Percentiles rank a stretch among this genome's conserved stretches.
phyloP scores from a whole-genome alignment of 2,329 filamentous ascomycete genomes.

The Gyromitra esculenta region DNA sequence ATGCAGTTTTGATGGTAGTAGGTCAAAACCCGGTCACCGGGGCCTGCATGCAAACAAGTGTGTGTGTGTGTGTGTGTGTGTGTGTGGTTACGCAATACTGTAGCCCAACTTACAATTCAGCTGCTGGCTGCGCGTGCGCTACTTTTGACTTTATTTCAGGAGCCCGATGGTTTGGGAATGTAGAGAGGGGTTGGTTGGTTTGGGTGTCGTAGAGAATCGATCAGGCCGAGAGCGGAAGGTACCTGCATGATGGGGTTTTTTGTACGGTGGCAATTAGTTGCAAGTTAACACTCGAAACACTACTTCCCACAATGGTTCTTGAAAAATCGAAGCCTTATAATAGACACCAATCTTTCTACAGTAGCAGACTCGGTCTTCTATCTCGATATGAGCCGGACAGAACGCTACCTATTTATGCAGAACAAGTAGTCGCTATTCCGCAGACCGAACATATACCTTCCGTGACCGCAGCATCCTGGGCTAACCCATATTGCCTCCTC shows the following conservation, averaged over 20 bases:
- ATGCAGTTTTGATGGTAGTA: neutral
- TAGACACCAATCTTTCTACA: too few species aligned
- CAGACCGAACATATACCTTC: neutral
- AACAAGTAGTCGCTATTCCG: neutral
- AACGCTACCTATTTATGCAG: neutral
- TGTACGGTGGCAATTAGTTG: too few species aligned
- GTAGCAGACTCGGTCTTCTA: neutral
- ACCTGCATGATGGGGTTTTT: too few species aligned
- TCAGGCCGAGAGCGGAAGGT: too few species aligned
- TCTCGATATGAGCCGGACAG: too few species aligned
- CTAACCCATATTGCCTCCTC: neutral
- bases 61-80: too few species aligned
- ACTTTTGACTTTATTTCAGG: neutral
- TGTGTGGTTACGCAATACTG: neutral
- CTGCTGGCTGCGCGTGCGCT: neutral
- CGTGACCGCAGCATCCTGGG: neutral
- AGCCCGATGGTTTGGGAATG: neutral
- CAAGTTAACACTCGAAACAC: too few species aligned
- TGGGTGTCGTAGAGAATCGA: too few species aligned
- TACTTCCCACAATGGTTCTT: too few species aligned
- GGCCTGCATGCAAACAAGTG: neutral
- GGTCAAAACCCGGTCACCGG: neutral
- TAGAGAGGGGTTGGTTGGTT: neutral
- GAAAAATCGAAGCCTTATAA: too few species aligned
- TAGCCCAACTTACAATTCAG: neutral